These are phyloP conservation scores for Pezicula radicicola DNA, from an alignment of 2,329 filamentous ascomycete genomes.

Conservation along the genomic window DNA sequence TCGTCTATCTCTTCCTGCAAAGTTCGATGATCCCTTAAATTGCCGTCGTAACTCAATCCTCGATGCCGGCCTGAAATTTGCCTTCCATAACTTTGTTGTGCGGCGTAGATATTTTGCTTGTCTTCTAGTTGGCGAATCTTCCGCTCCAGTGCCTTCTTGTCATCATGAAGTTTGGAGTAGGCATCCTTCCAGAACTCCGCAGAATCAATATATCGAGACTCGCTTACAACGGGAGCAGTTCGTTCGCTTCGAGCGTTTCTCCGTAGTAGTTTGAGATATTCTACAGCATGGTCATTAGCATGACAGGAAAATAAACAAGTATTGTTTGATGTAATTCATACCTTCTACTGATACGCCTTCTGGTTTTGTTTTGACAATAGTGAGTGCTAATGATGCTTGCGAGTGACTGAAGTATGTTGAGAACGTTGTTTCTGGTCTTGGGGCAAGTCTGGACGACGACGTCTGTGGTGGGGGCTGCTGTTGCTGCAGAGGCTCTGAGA, in stretches of 20 bases:
- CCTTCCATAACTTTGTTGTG: no score
- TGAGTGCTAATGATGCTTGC: conserved; percentile 21
- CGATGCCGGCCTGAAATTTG: no score
- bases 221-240: neutral
- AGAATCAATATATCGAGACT: conserved; percentile 22
- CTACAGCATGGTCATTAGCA: conserved; percentile 10
- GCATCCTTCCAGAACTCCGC: conserved; percentile 25
- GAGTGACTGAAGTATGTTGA: conserved; percentile 13
- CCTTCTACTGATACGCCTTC: conserved; percentile 14
- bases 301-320: neutral
- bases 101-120: neutral
- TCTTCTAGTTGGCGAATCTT: conserved; percentile 15
- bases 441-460: no score
- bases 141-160: conserved; percentile 21
- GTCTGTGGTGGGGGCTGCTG: no score
- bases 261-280: conserved; percentile 18
- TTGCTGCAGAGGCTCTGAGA: no score
- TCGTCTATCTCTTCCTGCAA: no score
- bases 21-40: no score
- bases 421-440: conserved; percentile 1
- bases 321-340: conserved; percentile 2
- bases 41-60: no score
- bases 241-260: conserved; percentile 13
- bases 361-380: conserved; percentile 19
- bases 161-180: conserved; percentile 14